A percentile compares a stretch with the other conserved stretches of the same genome.
These are phyloP conservation scores for Quercus mongolica DNA, from an alignment of 306 rosid genomes.

Conservation along the genomic window DNA sequence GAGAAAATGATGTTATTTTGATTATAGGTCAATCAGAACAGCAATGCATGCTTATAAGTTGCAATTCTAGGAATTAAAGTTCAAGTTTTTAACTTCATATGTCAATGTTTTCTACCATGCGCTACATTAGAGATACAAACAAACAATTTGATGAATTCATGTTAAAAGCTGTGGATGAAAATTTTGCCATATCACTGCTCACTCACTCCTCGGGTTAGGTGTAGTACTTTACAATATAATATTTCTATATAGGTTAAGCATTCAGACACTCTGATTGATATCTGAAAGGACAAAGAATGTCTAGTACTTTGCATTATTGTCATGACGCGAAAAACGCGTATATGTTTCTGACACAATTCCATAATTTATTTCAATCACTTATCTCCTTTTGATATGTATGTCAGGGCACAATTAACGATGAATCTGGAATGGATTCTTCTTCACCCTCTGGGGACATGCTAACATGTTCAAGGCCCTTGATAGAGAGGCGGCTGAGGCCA, in stretches of 20 bases:
- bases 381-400: slow-evolving; percentile 16
- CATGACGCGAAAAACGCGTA: no score
- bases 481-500: slow-evolving; percentile 74
- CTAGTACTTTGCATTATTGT: neutral
- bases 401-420: slow-evolving; percentile 76
- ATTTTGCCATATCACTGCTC: neutral
- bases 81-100: neutral
- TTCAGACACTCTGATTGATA: neutral
- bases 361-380: neutral
- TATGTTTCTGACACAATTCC: neutral
- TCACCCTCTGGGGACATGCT: slow-evolving; percentile 72
- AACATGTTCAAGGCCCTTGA: slow-evolving; percentile 69
- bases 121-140: no score
- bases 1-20: neutral
- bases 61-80: neutral
- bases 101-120: no score
- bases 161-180: neutral
- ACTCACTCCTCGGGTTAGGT: neutral
- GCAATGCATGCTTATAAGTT: neutral
- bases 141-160: no score
- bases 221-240: neutral
- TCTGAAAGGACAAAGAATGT: neutral
- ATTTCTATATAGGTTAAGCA: neutral
- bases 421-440: slow-evolving; percentile 74
- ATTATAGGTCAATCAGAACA: neutral